A percentile compares a stretch with the other conserved stretches of the same genome.
phyloP scores from a whole-genome alignment of 78 protist genomes.

The Dictyostelium intermedium region DNA sequence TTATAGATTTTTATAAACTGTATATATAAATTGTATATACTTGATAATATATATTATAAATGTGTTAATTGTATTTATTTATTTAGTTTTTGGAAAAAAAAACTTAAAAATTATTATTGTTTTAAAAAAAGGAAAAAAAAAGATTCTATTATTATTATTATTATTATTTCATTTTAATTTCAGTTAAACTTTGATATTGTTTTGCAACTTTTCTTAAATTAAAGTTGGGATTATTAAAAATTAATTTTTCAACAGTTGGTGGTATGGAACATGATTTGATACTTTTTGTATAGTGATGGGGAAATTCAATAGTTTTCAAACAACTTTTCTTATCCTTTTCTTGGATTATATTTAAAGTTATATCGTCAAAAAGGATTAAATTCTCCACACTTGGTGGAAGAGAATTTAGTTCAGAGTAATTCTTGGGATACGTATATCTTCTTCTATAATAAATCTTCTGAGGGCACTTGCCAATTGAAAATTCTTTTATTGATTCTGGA shows the following conservation, averaged over 20 bases:
- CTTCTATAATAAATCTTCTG: neutral
- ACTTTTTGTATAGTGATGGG: neutral
- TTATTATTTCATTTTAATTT: neutral
- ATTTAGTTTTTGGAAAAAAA: no score
- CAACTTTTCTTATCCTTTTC: neutral
- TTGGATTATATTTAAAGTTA: neutral
- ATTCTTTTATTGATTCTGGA: neutral
- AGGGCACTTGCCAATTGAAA: neutral
- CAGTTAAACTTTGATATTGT: neutral
- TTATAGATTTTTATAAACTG: neutral
- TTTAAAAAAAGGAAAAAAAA: neutral
- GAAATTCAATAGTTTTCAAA: neutral
- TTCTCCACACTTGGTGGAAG: neutral
- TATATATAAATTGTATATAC: neutral
- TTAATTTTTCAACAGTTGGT: neutral
- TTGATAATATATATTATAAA: neutral
- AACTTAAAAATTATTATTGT: neutral
- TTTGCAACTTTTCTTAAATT: neutral
- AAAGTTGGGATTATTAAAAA: neutral
- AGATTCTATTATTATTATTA: neutral
- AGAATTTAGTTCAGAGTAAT: neutral
- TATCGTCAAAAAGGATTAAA: neutral
- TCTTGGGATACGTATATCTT: neutral
- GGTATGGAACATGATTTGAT: neutral
- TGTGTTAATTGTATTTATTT: neutral